phyloP scores from a whole-genome alignment of 352 stramenopile genomes.

The Phytophthora aleatoria region DNA sequence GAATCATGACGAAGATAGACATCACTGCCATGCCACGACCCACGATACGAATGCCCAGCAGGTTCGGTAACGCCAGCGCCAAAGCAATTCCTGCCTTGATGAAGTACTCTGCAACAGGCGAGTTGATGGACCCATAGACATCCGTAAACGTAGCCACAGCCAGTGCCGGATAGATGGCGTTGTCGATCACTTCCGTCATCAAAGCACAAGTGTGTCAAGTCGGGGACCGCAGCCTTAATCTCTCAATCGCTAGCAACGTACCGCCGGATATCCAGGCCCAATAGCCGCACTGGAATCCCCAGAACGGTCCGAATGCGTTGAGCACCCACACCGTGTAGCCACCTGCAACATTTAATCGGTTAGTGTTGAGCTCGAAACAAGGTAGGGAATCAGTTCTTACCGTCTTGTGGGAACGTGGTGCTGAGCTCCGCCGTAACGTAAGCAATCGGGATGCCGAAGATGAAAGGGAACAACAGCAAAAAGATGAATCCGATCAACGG shows the following conservation, averaged over 20 bases:
- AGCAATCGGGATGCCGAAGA: conserved; percentile 92
- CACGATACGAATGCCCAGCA: conserved; percentile 58
- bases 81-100: conserved; percentile 52
- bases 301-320: conserved; percentile 90
- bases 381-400: conserved; percentile 13
- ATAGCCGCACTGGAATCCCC: conserved; percentile 82
- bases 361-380: conserved; percentile 9
- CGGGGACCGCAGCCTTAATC: neutral
- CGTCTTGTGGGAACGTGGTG: conserved; percentile 87
- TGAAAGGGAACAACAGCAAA: conserved; percentile 86
- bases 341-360: conserved; percentile 9
- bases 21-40: conserved; percentile 78
- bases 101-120: conserved; percentile 40
- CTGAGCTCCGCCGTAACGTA: conserved; percentile 93
- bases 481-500: conserved; percentile 84
- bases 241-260: neutral
- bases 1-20: conserved; percentile 88
- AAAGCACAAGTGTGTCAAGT: neutral
- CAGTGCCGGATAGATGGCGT: conserved; percentile 92
- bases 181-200: conserved; percentile 74
- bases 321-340: conserved; percentile 93
- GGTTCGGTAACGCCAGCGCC: conserved; percentile 47
- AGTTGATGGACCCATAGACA: conserved; percentile 41
- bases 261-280: conserved; percentile 83
- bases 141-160: conserved; percentile 52